Base-by-base conservation (phyloP, 2,329 filamentous ascomycete species). In the Penicillium sp. region DNA sequence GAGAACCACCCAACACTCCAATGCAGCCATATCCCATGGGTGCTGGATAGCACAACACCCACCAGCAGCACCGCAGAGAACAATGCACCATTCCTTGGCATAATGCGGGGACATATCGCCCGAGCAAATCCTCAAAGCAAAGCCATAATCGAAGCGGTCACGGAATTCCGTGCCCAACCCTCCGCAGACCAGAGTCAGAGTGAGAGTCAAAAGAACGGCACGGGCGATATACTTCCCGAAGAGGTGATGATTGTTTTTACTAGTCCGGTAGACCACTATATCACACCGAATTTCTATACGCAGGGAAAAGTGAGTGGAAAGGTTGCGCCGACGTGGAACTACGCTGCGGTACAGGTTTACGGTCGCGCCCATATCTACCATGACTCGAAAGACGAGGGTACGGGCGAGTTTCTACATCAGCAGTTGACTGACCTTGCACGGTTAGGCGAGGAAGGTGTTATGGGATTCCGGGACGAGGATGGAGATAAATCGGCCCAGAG, bases 311-410 rank as follows among this genome's bases (percentile, higher is more conserved):
- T 64, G 0, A 85, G 81, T 0, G 86, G 80, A 11, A 89, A 89
- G 61, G 86, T 88, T 0, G 86, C 87, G 5, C 85, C 85, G 0
- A 89, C 86, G 0, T 89, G 86, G 87, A 85, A 89, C 69, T 89
- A 89, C 62, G 77, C 83, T 0, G 85, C 86, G 0, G 85, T 80
- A 11, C 61, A 65, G 22, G 62, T 64, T 14, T 65, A 65, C 26
- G 62, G 63, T 4, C 58, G 55, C 1, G 57, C 56, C 20, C 46
- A 31, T 2, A 49, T 65, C 14, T 57, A 55, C 33, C 55, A 60
- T 27, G 52, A 58, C 15, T 20, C 49, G 37, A 22, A 22, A 2
- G 37, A 22, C 6, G 37, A 22, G 37, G 18, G 18, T 0, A 51
- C 41, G n/a, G 48, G 42, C 4, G 35, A 40, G 23, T 20, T 40